Base-by-base conservation (phyloP, 2,329 filamentous ascomycete species). In the Didymella keratinophila region DNA sequence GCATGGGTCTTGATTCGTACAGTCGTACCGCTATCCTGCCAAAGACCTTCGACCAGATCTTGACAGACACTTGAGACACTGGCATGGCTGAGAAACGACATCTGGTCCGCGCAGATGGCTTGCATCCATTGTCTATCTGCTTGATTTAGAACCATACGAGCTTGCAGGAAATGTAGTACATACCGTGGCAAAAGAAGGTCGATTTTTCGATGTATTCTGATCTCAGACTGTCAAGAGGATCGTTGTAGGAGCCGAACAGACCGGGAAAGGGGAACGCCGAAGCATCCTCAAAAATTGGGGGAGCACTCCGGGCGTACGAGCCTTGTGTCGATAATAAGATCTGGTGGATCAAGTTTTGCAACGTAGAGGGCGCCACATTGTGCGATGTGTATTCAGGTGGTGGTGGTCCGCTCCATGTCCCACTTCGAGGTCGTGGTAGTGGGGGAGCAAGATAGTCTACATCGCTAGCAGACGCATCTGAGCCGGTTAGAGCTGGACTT, bases 71-170 rank as follows among this genome's bases (percentile, higher is more conserved):
- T 71, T n/a, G 65, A 52, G n/a, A 67, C 65, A 56, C 68, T 71
- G 39, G 74, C 66, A 50, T 75, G 72, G 36, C 72, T 71, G n/a
- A 76, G 66, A 28, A 75, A 72, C 2, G 71, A 72, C 52, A 73
- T 67, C 27, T 52, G 67, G 30, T 66, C 68, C 44, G 61, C 61
- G 63, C 72, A 76, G 6, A 75, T 51, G 18, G 57, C 56, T 21
- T 64, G 64, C 67, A 75, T 68, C 71, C 72, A 74, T n/a, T 56
- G 21, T 39, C 55, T 55, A 39, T 71, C 70, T 69, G 23, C 14
- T 18, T 25, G 3, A n/a, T 21, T 30, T 18, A 67, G 18, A 69
- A 62, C 30, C 30, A 30, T 20, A 6, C 10, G 10, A 3, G 30
- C 6, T 28, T 21, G 2, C 18, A 16, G 21, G 4, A 6, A 28